Conservation (phyloP, 2,329 filamentous ascomycete species). For the Colletotrichum chlorophyti region DNA sequence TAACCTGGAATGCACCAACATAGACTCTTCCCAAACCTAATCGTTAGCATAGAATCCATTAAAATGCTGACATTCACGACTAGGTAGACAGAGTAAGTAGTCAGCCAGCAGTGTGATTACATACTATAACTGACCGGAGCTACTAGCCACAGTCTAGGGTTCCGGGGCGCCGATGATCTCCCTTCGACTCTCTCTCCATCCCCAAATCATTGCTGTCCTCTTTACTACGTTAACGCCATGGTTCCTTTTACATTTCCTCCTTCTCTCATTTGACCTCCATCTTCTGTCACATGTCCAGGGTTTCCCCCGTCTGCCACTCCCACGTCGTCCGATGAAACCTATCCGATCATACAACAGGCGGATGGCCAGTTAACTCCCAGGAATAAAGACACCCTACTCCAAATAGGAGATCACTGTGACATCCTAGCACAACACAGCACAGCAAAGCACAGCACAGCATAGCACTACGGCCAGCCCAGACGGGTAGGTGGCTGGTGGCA, state of each 20-base stretch:
- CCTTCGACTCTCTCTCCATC: not conserved
- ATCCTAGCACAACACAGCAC: not conserved
- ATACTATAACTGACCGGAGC: too few species aligned
- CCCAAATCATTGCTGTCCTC: not conserved
- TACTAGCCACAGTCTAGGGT: too few species aligned
- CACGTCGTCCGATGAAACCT: conserved; percentile 22
- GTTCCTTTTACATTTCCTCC: too few species aligned
- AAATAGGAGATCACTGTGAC: not conserved
- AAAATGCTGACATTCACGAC: conserved; percentile 11
- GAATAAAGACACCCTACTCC: conserved; percentile 1
- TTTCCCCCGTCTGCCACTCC: conserved; percentile 13
- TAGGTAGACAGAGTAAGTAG: too few species aligned
- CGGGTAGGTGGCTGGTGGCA: too few species aligned
- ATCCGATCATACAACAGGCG: conserved; percentile 18
- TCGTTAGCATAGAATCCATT: not conserved
- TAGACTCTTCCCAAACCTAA: conserved; percentile 12
- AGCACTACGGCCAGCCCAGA: too few species aligned
- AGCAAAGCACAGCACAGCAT: not conserved
- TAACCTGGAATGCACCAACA: conserved; percentile 4
- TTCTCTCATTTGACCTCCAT: not conserved
- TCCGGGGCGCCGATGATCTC: too few species aligned
- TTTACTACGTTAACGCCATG: too few species aligned
- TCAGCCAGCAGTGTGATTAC: not conserved
- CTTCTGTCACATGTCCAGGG: conserved; percentile 13
- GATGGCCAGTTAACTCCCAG: conserved; percentile 9